Percentiles rank a stretch among this genome's conserved stretches.
These are phyloP conservation scores for Blastobotrys parvus DNA, from an alignment of 805 yeast genomes.

Conservation along the genomic window DNA sequence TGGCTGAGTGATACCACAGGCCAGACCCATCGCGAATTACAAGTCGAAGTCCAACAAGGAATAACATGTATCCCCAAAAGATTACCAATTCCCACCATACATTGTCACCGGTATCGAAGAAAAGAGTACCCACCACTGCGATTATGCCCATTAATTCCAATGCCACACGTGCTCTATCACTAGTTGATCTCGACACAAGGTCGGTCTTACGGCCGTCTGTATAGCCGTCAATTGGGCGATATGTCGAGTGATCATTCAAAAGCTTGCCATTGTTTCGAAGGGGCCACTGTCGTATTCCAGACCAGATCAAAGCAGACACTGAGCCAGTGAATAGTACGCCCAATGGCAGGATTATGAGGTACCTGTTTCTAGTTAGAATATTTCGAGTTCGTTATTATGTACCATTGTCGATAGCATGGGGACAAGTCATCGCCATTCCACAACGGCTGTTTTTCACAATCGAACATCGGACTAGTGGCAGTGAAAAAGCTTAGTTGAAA, in stretches of 20 bases:
- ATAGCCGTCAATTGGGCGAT: background rate
- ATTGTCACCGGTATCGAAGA: slow-evolving; percentile 11
- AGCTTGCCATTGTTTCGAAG: background rate
- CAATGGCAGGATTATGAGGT: too few species aligned
- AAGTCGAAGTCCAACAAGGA: background rate
- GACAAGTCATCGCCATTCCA: slow-evolving; percentile 1
- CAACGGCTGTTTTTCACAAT: too few species aligned
- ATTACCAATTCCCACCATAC: background rate
- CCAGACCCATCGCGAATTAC: background rate
- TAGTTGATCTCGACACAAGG: background rate
- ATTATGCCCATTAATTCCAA: slow-evolving; percentile 5
- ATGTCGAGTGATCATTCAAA: background rate
- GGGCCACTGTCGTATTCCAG: too few species aligned
- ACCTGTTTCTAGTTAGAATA: background rate
- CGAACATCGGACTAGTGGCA: too few species aligned
- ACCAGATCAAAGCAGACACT: too few species aligned
- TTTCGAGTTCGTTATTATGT: too few species aligned
- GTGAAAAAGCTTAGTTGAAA: too few species aligned
- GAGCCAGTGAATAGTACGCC: too few species aligned
- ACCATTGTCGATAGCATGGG: background rate
- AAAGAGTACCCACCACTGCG: slow-evolving; percentile 14
- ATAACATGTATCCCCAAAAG: slow-evolving; percentile 13
- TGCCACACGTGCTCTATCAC: background rate
- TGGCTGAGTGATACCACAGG: background rate
- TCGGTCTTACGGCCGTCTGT: background rate